Conservation (phyloP, 768 basidiomycete species). For the Austroboletus eburneus region DNA sequence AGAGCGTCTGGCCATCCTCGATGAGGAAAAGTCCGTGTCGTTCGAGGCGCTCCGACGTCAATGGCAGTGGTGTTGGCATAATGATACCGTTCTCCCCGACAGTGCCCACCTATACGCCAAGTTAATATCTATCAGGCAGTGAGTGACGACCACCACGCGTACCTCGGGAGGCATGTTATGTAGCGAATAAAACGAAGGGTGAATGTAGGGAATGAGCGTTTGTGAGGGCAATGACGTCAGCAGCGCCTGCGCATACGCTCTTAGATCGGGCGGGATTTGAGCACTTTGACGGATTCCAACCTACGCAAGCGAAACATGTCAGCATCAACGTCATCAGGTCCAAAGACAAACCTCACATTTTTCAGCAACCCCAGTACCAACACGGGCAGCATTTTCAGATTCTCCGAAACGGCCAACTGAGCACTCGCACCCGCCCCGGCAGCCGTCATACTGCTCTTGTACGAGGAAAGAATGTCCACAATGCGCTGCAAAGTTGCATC, state of each 20-base stretch:
- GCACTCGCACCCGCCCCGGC: slow-evolving; percentile 92
- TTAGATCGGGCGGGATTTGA: slow-evolving; percentile 94
- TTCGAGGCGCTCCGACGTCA: slow-evolving; percentile 93
- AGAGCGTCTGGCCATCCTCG: slow-evolving; percentile 96
- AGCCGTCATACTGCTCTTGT: slow-evolving; percentile 96
- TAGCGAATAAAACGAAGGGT: slow-evolving; percentile 92
- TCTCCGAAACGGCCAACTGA: slow-evolving; percentile 88
- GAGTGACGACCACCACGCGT: slow-evolving; percentile 11
- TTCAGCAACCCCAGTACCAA: slow-evolving; percentile 88
- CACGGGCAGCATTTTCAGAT: slow-evolving; percentile 92
- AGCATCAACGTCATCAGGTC: background rate
- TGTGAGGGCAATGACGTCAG: slow-evolving; percentile 90
- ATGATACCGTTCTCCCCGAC: slow-evolving; percentile 87
- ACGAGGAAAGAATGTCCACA: slow-evolving; percentile 78
- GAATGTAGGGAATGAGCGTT: slow-evolving; percentile 87
- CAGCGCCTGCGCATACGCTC: slow-evolving; percentile 91
- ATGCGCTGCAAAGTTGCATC: slow-evolving; percentile 82
- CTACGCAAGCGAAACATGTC: slow-evolving; percentile 34
- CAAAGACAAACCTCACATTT: slow-evolving; percentile 57
- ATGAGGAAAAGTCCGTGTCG: slow-evolving; percentile 95
- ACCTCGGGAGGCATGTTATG: slow-evolving; percentile 96
- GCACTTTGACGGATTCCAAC: slow-evolving; percentile 94
- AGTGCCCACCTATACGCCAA: slow-evolving; percentile 70
- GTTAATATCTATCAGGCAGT: slow-evolving; percentile 5
- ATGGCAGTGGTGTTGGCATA: slow-evolving; percentile 81